Percentiles rank a stretch among this genome's conserved stretches.
Conservation (phyloP, 2,329 filamentous ascomycete species). For the Diaporthe vaccinii region DNA sequence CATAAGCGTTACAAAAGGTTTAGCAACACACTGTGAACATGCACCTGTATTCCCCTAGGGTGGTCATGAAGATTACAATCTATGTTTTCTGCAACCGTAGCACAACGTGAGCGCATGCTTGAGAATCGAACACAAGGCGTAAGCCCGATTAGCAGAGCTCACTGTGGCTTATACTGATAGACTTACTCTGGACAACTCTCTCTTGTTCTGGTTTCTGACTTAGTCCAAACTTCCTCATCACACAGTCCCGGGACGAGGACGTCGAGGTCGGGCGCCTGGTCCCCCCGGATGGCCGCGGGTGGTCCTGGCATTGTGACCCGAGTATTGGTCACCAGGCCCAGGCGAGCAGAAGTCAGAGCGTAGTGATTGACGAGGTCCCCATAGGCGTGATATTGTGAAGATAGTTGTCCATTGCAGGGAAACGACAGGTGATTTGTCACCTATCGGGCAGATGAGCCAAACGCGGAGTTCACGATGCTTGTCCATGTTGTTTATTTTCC, state of each 20-base stretch:
- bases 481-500: background rate
- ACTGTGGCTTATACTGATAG: no score
- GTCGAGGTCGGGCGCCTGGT: constrained; percentile 19
- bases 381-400: constrained; percentile 14
- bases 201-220: no score
- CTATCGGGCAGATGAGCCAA: background rate
- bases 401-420: constrained; percentile 5
- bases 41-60: no score
- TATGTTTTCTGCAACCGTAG: no score
- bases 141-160: no score
- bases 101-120: no score
- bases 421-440: background rate
- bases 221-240: no score
- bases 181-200: no score
- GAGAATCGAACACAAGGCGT: no score
- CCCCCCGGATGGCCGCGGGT: background rate
- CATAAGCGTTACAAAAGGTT: no score
- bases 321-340: constrained; percentile 1
- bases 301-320: background rate
- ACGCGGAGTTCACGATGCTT: background rate
- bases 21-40: no score
- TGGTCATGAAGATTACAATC: no score
- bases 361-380: background rate
- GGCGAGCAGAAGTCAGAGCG: constrained; percentile 18
- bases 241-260: constrained; percentile 10